Evolutionary conservation across 2,329 filamentous ascomycete genomes (phyloP), one percentile per base, ranked within the genome.

Genomic region (Colletotrichum higginsianum): DNA sequence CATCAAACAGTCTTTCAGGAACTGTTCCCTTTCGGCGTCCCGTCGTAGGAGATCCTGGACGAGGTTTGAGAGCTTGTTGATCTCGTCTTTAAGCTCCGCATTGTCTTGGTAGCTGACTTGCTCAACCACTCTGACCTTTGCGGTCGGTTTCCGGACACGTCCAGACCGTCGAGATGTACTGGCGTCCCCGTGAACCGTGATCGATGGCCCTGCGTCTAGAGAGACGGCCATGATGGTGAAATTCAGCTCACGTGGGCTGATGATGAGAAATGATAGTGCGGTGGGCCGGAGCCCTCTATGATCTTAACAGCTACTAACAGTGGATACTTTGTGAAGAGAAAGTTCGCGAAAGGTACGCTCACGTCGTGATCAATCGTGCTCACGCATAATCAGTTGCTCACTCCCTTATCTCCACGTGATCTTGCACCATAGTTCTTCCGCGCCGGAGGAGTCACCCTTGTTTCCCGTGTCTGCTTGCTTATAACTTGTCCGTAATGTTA

Each of bases 81-180:
- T 46, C 44, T 46, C 16, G 7, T 46, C 44, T 46, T 46, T 46
- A 58, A 58, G 55, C 35, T 58, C 55, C 13, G 35, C 55, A 58
- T 58, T 58, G n/a, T 58, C 55, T 5, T 58, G n/a, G 38, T 58
- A 26, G 40, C 9, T 58, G 18, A 58, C 38, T 40, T 58, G 55
- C 55, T 58, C 40, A 42, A 58, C 38, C n/a, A 58, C 55, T 58
- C 55, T 58, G n/a, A 58, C n/a, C 55, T 58, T 58, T n/a, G 55
- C 38, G 18, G 38, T 58, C 18, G n/a, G 35, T 58, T 58, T 58
- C 16, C n/a, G n/a, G 55, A 58, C 55, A 15, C 40, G 40, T 44
- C 55, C 21, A 2, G 38, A 58, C 40, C 55, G 40, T 46, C 40
- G 40, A 44, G 35, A 58, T 26, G 40, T 58, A 26, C 55, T 46